Conservation (phyloP, 2,329 filamentous ascomycete species). For the Blastomyces parvus region DNA sequence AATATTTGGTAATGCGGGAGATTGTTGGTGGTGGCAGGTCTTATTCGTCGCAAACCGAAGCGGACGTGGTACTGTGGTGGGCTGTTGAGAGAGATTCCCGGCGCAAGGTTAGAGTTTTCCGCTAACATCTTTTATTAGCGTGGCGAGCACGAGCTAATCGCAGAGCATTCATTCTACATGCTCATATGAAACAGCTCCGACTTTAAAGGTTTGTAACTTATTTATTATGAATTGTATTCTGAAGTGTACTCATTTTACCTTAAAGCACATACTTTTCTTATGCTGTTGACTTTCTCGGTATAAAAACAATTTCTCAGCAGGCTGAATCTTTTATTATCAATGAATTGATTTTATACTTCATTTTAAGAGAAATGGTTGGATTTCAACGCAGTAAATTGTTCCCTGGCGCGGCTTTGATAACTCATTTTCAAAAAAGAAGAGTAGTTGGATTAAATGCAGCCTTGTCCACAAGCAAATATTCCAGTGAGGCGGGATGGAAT, state of each 20-base stretch:
- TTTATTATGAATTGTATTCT: too few relatives aligned
- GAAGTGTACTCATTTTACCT: too few relatives aligned
- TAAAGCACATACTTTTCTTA: neutral
- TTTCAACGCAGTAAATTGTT: neutral
- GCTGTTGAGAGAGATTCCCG: neutral
- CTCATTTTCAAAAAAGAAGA: neutral
- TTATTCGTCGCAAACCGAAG: neutral
- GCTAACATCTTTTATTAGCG: neutral
- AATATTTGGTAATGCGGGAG: neutral
- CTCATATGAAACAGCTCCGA: too few relatives aligned
- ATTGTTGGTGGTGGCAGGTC: neutral
- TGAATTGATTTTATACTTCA: neutral
- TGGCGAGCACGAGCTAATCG: neutral
- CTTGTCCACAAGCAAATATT: neutral
- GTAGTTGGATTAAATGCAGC: neutral
- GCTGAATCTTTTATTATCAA: neutral
- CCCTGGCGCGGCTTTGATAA: neutral
- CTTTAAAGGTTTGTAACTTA: too few relatives aligned
- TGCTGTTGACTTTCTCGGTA: too few relatives aligned
- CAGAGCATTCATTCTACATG: too few relatives aligned
- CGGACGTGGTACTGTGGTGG: neutral
- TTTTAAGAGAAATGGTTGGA: neutral
- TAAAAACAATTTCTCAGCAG: neutral
- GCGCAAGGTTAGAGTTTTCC: neutral
- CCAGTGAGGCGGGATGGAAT: too few relatives aligned